Base-by-base conservation (phyloP, 805 yeast species). In the Sugiyamaella boreocaroliniensis region DNA sequence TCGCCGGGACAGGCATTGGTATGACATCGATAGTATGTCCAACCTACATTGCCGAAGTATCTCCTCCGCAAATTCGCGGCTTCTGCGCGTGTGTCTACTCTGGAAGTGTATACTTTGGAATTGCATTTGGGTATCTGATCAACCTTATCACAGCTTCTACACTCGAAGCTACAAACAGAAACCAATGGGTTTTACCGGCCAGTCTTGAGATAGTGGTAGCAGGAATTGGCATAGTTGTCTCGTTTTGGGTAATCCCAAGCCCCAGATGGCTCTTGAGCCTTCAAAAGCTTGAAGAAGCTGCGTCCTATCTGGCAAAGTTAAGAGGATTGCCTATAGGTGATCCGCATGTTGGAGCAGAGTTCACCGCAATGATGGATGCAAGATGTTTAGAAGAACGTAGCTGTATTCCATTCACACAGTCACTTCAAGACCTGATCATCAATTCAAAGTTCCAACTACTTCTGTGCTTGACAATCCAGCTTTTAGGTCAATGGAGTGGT, bases 401-500 rank as follows among this genome's bases (percentile, higher is more conserved):
- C 14, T 55, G 60, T n/a, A 53, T 54, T 44, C 18, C 47, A 16
- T 5, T 10, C n/a, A 16, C 8, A 7, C 11, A 16, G 59, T 56
- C 16, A 50, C 57, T 67, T 7, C 57, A 78, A 42, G 75, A 78
- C 45, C 52, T 71, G 37, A 54, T 64, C 51, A 68, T 74, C 15
- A 29, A 47, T 6, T 15, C 42, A 76, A 65, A 76, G 51, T 75
- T 76, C 65, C 70, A 83, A 64, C 69, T 79, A 46, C 58, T 67
- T 7, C 56, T 79, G 40, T 75, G 79, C 44, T 52, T 71, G 37
- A 54, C 64, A 51, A 69, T 75, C 29, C 83, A 78, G 63, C 41
- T 78, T 11, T 67, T 79, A 42, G 77, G 77, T 40, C 83, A 79
- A 66, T 80, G 83, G 83, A 73, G 79, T 15, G 82, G 82, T 48